These are phyloP conservation scores for Malus hybrid DNA, from an alignment of 331 rosid species.

Conservation along the genomic window DNA sequence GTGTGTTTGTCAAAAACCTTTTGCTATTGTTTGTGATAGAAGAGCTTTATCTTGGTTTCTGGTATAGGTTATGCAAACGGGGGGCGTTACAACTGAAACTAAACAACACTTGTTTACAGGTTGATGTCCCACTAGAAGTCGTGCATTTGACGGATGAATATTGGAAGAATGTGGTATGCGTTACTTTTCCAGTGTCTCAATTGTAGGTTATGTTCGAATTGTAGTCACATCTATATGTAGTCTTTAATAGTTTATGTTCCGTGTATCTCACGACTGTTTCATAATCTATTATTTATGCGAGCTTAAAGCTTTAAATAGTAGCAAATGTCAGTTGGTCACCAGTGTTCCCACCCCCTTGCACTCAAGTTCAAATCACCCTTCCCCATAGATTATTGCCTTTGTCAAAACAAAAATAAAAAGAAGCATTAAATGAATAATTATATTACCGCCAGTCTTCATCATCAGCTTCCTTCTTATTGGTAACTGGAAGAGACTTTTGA, in stretches of 20 bases:
- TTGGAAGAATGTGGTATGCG: slow-evolving; percentile 81
- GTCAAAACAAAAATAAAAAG: background rate
- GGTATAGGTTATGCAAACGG: background rate
- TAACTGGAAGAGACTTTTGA: background rate
- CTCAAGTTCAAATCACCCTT: background rate
- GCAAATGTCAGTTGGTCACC: background rate
- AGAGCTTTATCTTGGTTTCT: background rate
- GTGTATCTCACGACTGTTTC: background rate
- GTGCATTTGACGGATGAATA: slow-evolving; percentile 93
- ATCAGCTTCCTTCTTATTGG: slow-evolving; percentile 9
- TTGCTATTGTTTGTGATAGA: background rate
- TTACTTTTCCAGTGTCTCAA: background rate
- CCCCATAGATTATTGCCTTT: background rate
- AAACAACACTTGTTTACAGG: slow-evolving; percentile 31
- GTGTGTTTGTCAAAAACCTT: background rate
- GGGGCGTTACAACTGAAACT: slow-evolving; percentile 4
- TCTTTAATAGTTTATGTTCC: background rate
- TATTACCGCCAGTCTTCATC: background rate
- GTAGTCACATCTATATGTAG: background rate
- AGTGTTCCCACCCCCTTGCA: background rate
- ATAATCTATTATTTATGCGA: background rate
- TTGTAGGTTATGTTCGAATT: background rate
- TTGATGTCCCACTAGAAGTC: slow-evolving; percentile 74
- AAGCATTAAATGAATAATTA: background rate
- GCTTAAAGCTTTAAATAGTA: background rate